Evolutionary conservation across 2,329 filamentous ascomycete species (phyloP).

Genomic region (Aspergillus arachidicola): DNA sequence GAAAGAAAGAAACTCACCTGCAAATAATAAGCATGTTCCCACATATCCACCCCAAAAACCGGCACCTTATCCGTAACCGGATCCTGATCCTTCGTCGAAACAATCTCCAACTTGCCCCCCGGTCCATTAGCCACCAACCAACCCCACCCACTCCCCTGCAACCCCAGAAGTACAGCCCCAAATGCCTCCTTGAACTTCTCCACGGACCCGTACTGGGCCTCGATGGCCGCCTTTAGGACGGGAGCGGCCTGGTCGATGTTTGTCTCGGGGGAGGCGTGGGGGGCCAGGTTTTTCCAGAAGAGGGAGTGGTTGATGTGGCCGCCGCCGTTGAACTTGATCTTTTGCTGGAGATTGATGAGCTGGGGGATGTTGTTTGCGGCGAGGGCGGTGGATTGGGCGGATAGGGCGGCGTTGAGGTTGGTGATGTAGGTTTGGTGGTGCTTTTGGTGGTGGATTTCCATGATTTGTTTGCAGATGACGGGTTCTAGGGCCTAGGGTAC

Average conservation of each 20-base stretch:
- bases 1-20: conserved; percentile 55
- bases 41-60: conserved; percentile 83
- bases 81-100: conserved; percentile 87
- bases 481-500: conserved; percentile 77
- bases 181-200: conserved; percentile 69
- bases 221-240: conserved; percentile 63
- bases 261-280: conserved; percentile 60
- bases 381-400: conserved; percentile 63
- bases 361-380: conserved; percentile 61
- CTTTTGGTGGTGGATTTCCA: conserved; percentile 92
- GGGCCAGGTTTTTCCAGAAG: conserved; percentile 84
- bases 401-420: conserved; percentile 76
- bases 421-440: conserved; percentile 94
- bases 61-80: conserved; percentile 76
- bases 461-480: conserved; percentile 80
- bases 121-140: conserved; percentile 72
- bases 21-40: conserved; percentile 91
- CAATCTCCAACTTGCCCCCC: conserved; percentile 66
- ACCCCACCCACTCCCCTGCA: conserved; percentile 86
- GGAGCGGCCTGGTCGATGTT: conserved; percentile 58
- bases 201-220: conserved; percentile 68
- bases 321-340: conserved; percentile 85
- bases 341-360: conserved; percentile 68
- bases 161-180: conserved; percentile 63
- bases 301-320: conserved; percentile 92